Conservation (phyloP, 2,329 filamentous ascomycete species). For the Fusarium heterosporum region DNA sequence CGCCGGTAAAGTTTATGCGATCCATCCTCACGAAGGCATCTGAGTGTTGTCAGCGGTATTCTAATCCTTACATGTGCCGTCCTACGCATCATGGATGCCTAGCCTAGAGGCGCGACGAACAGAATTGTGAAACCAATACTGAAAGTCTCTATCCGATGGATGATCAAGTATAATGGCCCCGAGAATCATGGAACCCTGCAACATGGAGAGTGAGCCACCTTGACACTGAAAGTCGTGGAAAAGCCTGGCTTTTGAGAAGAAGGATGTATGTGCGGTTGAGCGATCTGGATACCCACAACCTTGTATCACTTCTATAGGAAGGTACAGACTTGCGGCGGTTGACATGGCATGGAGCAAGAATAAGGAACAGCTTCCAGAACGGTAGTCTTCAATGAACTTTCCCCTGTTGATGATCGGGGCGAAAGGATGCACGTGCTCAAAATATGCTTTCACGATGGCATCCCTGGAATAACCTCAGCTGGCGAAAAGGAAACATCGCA, state of each 20-base stretch:
- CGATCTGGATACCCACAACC: conserved; percentile 28
- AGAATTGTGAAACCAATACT: conserved; percentile 39
- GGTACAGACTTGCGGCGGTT: not conserved
- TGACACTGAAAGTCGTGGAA: conserved; percentile 38
- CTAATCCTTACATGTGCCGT: fast-evolving
- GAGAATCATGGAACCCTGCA: conserved; percentile 33
- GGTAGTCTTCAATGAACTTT: conserved; percentile 23
- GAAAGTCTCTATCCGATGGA: conserved; percentile 27
- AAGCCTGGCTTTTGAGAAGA: conserved; percentile 34
- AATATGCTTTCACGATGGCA: conserved; percentile 23
- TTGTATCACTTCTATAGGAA: conserved; percentile 6
- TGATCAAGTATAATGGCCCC: conserved; percentile 23
- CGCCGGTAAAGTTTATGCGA: conserved; percentile 11
- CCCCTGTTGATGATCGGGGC: conserved; percentile 14
- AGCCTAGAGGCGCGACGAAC: conserved; percentile 19
- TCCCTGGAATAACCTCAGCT: conserved; percentile 8
- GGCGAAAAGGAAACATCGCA: too few species aligned
- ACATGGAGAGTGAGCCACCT: not conserved
- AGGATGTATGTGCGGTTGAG: conserved; percentile 15
- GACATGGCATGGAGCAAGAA: conserved; percentile 29
- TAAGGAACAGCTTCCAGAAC: conserved; percentile 11
- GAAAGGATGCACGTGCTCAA: conserved; percentile 30
- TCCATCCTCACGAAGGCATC: not conserved
- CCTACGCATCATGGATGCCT: conserved; percentile 18
- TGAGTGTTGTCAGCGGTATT: not conserved